Evolutionary conservation across 176 grass and related monocot genomes (phyloP).

Genomic region (Bothriochloa decipiens): DNA sequence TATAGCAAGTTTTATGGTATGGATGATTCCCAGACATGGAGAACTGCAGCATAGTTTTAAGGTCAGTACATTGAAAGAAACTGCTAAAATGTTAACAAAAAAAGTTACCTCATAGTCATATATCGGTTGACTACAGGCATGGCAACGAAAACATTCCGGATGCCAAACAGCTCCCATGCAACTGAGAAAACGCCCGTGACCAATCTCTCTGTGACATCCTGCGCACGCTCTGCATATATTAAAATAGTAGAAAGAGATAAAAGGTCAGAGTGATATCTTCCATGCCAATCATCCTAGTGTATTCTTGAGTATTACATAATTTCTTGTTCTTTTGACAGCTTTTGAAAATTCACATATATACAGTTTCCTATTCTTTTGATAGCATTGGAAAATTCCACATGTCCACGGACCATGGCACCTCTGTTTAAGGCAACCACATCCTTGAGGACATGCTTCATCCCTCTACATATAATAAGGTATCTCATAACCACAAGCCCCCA

Average conservation of each 20-base stretch:
- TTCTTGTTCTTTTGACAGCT: constrained; percentile 26
- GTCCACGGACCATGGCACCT: background rate
- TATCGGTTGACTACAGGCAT: constrained; percentile 83
- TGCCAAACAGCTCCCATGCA: constrained; percentile 93
- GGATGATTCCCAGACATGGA: constrained; percentile 82
- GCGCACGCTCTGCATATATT: constrained; percentile 65
- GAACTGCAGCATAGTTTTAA: constrained; percentile 61
- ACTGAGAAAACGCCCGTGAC: constrained; percentile 77
- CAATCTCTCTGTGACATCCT: constrained; percentile 86
- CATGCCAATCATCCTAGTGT: constrained; percentile 7
- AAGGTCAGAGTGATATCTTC: background rate
- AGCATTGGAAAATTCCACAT: constrained; percentile 14
- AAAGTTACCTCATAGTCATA: constrained; percentile 80
- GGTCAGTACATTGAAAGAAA: constrained; percentile 24
- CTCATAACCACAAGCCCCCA: constrained; percentile 9
- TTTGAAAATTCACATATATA: background rate
- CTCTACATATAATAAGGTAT: constrained; percentile 13
- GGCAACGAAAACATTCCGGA: constrained; percentile 89
- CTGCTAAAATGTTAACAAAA: constrained; percentile 28
- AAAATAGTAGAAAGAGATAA: background rate
- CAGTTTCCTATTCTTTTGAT: background rate
- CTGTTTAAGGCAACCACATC: constrained; percentile 19
- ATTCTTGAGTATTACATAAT: no score
- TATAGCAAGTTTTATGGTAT: constrained; percentile 90
- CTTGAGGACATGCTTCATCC: background rate